A percentile compares a stretch with the other conserved stretches of the same genome.
Conservation (phyloP, 805 yeast genomes). For the Kazachstania psychrophila region DNA sequence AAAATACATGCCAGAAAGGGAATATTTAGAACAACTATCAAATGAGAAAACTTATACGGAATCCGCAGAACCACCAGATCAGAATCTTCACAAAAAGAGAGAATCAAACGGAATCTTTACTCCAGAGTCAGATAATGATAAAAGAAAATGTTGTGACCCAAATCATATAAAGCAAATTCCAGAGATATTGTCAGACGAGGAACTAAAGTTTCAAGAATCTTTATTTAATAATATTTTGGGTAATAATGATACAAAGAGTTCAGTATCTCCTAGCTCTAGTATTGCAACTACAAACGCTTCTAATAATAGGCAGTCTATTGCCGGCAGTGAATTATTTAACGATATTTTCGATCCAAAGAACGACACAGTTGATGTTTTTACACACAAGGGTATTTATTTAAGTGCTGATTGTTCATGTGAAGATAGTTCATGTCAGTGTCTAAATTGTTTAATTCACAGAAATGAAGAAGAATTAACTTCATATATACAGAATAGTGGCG, state of each 20-base stretch:
- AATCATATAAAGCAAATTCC: constrained; percentile 3
- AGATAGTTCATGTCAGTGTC: constrained; percentile 26
- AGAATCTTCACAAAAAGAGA: too few relatives aligned
- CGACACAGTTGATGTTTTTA: constrained; percentile 24
- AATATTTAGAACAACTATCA: constrained; percentile 16
- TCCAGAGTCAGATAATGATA: not conserved
- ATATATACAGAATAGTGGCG: constrained; percentile 26
- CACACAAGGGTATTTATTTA: constrained; percentile 26
- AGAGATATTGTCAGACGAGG: not conserved
- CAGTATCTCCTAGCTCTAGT: not conserved
- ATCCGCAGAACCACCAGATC: too few relatives aligned
- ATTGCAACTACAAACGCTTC: not conserved
- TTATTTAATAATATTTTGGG: not conserved
- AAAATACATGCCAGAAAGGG: constrained; percentile 22
- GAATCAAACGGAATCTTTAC: not conserved
- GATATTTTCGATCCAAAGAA: constrained; percentile 7
- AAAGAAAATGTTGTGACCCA: constrained; percentile 8
- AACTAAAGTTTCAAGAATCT: not conserved
- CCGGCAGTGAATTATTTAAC: not conserved
- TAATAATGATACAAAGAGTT: not conserved
- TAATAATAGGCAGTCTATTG: not conserved
- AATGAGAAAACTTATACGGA: too few relatives aligned
- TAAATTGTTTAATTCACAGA: constrained; percentile 29
- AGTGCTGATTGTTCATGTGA: constrained; percentile 29
- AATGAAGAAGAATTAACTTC: constrained; percentile 26